A percentile compares a stretch with the other conserved stretches of the same genome.
phyloP scores from a whole-genome alignment of 345 rosid genomes.

The Gossypium sturtianum region DNA sequence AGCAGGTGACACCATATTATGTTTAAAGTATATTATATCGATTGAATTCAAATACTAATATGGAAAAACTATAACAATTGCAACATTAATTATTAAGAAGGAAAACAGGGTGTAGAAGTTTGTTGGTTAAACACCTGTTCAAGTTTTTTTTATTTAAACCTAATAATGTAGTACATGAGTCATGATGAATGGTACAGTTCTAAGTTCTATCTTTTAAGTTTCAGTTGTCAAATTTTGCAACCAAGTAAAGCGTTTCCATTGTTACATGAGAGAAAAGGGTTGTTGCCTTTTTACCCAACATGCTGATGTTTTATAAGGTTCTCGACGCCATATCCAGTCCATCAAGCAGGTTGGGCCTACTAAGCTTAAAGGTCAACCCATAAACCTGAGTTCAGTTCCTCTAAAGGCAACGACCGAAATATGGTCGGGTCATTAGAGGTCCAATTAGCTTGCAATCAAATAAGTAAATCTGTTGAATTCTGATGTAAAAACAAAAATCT shows the following conservation, averaged over 20 bases:
- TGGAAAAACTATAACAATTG: not conserved
- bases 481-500: too few species aligned
- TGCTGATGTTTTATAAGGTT: not conserved
- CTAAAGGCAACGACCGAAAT: not conserved
- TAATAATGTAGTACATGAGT: too few species aligned
- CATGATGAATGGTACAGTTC: not conserved
- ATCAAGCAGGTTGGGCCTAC: not conserved
- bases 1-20: not conserved
- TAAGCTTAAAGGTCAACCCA: not conserved
- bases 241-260: not conserved
- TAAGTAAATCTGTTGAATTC: too few species aligned
- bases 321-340: not conserved
- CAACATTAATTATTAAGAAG: not conserved
- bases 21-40: not conserved
- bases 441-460: not conserved
- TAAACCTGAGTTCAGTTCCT: not conserved
- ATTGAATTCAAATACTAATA: not conserved
- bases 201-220: too few species aligned
- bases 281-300: not conserved
- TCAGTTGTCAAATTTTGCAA: not conserved
- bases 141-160: too few species aligned
- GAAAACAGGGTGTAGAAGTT: too few species aligned
- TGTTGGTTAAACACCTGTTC: too few species aligned
- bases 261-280: too few species aligned
- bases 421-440: not conserved